Conservation (phyloP, 2,329 filamentous ascomycete species). For the Cladorrhinum sp. region DNA sequence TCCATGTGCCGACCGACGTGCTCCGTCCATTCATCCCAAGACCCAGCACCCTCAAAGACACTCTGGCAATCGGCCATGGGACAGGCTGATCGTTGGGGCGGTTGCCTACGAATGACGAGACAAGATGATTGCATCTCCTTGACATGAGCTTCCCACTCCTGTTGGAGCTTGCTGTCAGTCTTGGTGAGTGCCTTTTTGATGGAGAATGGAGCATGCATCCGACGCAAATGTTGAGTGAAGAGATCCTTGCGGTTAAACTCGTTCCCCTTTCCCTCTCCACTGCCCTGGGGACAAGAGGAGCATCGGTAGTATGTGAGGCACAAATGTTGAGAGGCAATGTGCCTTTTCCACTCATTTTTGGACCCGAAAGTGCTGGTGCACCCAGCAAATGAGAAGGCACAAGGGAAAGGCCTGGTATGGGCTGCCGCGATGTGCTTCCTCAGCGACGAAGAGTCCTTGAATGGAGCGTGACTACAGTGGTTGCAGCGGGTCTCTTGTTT, state of each 20-base stretch:
- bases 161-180: conserved; percentile 56
- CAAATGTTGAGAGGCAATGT: conserved; percentile 87
- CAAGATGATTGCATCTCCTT: conserved; percentile 73
- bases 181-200: conserved; percentile 58
- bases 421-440: conserved; percentile 66
- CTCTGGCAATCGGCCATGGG: conserved; percentile 68
- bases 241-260: conserved; percentile 94
- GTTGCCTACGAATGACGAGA: conserved; percentile 63
- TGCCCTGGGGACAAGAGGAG: conserved; percentile 56
- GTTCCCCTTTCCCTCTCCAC: conserved; percentile 56
- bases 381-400: conserved; percentile 80
- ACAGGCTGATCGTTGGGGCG: conserved; percentile 70
- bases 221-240: conserved; percentile 88
- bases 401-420: conserved; percentile 74
- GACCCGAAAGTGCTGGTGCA: conserved; percentile 82
- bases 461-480: conserved; percentile 61
- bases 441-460: conserved; percentile 64
- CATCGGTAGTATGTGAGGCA: conserved; percentile 64
- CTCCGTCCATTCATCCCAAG: conserved; percentile 90
- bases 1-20: conserved; percentile 91
- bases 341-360: conserved; percentile 98
- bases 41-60: conserved; percentile 66
- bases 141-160: conserved; percentile 63
- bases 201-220: conserved; percentile 80
- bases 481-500: conserved; percentile 62